A percentile compares a stretch with the other conserved stretches of the same genome.
These are phyloP conservation scores for Trichophyton mentagrophytes DNA, from an alignment of 2,329 filamentous ascomycete genomes.

Conservation along the genomic window DNA sequence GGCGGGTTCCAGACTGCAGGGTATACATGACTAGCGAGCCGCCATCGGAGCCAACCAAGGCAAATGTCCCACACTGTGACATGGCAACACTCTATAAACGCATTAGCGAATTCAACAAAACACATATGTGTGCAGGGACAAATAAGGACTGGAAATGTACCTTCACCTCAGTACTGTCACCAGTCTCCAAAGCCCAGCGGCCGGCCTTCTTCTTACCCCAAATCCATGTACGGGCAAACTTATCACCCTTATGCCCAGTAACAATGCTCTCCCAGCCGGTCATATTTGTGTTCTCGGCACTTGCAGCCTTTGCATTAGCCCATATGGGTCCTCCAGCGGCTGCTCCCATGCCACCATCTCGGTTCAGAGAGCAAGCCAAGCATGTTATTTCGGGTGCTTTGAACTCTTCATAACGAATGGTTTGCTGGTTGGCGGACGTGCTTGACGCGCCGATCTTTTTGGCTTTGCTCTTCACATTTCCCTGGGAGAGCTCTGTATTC, in stretches of 20 bases:
- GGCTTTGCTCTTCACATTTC: slow-evolving; percentile 72
- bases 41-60: slow-evolving; percentile 68
- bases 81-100: slow-evolving; percentile 59
- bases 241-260: slow-evolving; percentile 78
- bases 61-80: slow-evolving; percentile 87
- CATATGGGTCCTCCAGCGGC: slow-evolving; percentile 69
- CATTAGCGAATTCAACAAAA: slow-evolving; percentile 8
- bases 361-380: slow-evolving; percentile 81
- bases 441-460: slow-evolving; percentile 47
- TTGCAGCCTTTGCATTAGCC: slow-evolving; percentile 60
- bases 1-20: slow-evolving; percentile 78
- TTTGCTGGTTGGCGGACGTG: slow-evolving; percentile 12
- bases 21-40: slow-evolving; percentile 94
- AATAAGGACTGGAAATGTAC: slow-evolving; percentile 18
- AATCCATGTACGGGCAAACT: slow-evolving; percentile 87
- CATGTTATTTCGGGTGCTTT: slow-evolving; percentile 88
- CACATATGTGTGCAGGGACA: too few species aligned
- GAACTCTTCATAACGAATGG: slow-evolving; percentile 36
- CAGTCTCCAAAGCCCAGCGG: slow-evolving; percentile 80
- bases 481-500: slow-evolving; percentile 85
- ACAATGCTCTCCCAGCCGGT: slow-evolving; percentile 97
- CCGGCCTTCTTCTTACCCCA: slow-evolving; percentile 91
- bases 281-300: slow-evolving; percentile 57
- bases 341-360: slow-evolving; percentile 85
- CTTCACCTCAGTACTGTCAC: slow-evolving; percentile 65